phyloP scores from a whole-genome alignment of 306 rosid genomes.

The Castanea crenata region DNA sequence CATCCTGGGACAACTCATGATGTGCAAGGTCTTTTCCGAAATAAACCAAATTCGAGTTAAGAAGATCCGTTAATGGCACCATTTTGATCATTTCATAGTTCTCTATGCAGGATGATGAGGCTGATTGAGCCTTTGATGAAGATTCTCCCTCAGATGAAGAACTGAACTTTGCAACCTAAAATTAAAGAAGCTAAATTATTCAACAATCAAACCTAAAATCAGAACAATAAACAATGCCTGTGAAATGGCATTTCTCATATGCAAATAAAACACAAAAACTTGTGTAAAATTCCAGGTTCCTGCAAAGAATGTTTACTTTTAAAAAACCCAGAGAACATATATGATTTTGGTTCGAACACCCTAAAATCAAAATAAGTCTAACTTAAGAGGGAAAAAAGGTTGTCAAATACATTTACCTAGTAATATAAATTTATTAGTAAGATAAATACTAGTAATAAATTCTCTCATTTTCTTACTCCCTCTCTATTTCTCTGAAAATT shows the following conservation, averaged over 20 bases:
- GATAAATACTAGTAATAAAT: too few species aligned
- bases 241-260: too few species aligned
- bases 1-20: slow-evolving; percentile 32
- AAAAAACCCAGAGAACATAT: not conserved
- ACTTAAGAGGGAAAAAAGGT: not conserved
- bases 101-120: slow-evolving; percentile 33
- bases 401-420: not conserved
- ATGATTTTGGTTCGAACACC: not conserved
- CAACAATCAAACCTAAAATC: not conserved
- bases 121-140: slow-evolving; percentile 37
- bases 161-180: slow-evolving; percentile 54
- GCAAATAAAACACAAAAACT: not conserved
- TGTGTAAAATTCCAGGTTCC: not conserved
- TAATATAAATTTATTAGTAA: too few species aligned
- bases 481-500: too few species aligned
- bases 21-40: slow-evolving; percentile 24
- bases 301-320: not conserved
- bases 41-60: slow-evolving; percentile 32
- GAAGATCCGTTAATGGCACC: slow-evolving; percentile 57
- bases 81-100: slow-evolving; percentile 43
- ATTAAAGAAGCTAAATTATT: not conserved
- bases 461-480: too few species aligned
- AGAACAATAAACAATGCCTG: too few species aligned
- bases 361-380: not conserved
- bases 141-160: slow-evolving; percentile 67